Conservation (phyloP, 225 moss, liverwort and hornwort genomes). For the Bryoerythrophyllum caledonicum region DNA sequence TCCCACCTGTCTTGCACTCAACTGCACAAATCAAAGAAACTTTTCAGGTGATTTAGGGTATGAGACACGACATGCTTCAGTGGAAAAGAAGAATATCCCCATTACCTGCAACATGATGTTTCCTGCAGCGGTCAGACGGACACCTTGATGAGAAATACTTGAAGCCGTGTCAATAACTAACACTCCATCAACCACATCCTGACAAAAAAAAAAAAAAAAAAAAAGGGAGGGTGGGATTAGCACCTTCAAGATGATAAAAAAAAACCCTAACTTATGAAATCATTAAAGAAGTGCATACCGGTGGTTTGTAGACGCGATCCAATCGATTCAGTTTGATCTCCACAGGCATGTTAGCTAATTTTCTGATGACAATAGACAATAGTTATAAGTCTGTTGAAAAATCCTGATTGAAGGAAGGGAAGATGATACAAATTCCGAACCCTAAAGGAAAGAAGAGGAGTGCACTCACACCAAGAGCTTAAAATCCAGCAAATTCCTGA, state of each 20-base stretch:
- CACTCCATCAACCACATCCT: constrained; percentile 75
- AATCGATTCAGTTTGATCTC: constrained; percentile 43
- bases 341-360: constrained; percentile 27
- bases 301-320: constrained; percentile 53
- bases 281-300: constrained; percentile 15
- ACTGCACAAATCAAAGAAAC: constrained; percentile 35
- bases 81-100: not conserved
- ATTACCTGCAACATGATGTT: constrained; percentile 93
- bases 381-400: too few relatives aligned
- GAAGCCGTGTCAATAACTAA: constrained; percentile 68
- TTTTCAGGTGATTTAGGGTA: not conserved
- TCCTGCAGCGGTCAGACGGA: constrained; percentile 76
- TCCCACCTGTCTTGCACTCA: constrained; percentile 93
- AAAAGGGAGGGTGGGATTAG: not conserved
- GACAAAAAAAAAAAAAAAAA: not conserved
- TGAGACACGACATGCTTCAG: constrained; percentile 1
- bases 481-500: too few relatives aligned
- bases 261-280: too few relatives aligned
- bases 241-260: not conserved
- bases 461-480: too few relatives aligned
- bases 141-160: constrained; percentile 83
- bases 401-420: too few relatives aligned
- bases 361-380: not conserved
- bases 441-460: too few relatives aligned
- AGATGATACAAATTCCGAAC: too few relatives aligned